Evolutionary conservation across 345 rosid genomes (phyloP).

Genomic region (Streptanthus diversifolius): DNA sequence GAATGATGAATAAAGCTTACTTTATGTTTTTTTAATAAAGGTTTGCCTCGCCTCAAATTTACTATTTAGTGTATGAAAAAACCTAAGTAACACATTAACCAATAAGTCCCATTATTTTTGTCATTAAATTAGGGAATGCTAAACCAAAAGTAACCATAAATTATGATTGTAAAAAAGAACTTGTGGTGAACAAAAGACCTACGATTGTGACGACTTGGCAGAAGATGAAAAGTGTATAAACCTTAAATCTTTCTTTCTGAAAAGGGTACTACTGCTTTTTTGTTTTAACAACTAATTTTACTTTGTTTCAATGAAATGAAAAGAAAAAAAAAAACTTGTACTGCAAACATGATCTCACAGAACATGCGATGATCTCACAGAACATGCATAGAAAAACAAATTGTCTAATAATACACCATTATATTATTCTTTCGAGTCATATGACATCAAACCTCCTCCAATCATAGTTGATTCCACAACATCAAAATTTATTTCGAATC

Average conservation of each 20-base stretch:
- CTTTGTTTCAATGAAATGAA: background rate
- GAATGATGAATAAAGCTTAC: too few species aligned
- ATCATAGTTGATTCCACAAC: constrained; percentile 1
- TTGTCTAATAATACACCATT: background rate
- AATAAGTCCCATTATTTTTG: background rate
- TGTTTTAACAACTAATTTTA: background rate
- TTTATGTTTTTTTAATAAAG: too few species aligned
- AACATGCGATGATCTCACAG: constrained; percentile 25
- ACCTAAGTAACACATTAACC: background rate
- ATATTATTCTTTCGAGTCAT: constrained; percentile 2
- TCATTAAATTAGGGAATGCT: background rate
- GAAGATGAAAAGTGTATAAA: background rate
- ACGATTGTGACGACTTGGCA: background rate
- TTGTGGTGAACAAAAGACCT: background rate
- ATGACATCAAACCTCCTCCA: constrained; percentile 19
- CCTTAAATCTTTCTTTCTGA: background rate
- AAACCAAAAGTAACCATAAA: background rate
- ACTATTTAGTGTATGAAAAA: background rate
- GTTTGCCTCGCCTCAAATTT: too few species aligned
- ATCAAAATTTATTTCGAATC: constrained; percentile 4
- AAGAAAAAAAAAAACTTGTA: background rate
- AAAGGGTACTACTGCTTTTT: background rate
- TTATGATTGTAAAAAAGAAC: background rate
- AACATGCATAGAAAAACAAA: constrained; percentile 26
- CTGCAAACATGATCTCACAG: constrained; percentile 17